phyloP scores from a whole-genome alignment of 2,329 filamentous ascomycete genomes.

The Cladosporium sp. region DNA sequence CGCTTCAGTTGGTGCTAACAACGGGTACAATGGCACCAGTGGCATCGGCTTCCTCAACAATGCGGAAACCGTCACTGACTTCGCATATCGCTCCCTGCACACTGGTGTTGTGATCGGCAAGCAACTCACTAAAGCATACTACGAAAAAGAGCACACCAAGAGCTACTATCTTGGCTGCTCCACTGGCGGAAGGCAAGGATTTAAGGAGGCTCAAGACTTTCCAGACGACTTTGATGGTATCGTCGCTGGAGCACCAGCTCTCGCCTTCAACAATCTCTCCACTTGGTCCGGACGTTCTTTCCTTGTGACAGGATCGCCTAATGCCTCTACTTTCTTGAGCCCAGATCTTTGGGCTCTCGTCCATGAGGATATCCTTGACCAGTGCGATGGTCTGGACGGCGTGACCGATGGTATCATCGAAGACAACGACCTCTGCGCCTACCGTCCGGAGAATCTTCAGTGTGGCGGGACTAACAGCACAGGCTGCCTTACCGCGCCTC shows the following conservation, averaged over 20 bases:
- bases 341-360: conserved; percentile 34
- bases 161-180: conserved; percentile 43
- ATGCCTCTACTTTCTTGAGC: conserved; percentile 34
- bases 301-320: conserved; percentile 31
- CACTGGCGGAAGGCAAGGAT: conserved; percentile 41
- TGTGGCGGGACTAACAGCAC: conserved; percentile 31
- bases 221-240: conserved; percentile 44
- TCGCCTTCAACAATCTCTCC: conserved; percentile 36
- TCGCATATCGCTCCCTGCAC: conserved; percentile 34
- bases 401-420: conserved; percentile 42
- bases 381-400: conserved; percentile 45
- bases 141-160: conserved; percentile 34
- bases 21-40: conserved; percentile 38
- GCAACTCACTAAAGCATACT: conserved; percentile 29
- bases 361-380: conserved; percentile 37
- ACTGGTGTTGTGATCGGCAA: conserved; percentile 28
- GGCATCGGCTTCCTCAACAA: conserved; percentile 44
- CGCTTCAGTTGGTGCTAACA: conserved; percentile 36
- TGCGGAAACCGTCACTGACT: conserved; percentile 42
- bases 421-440: conserved; percentile 38
- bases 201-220: conserved; percentile 39
- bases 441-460: conserved; percentile 33
- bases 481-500: conserved; percentile 37
- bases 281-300: conserved; percentile 39
- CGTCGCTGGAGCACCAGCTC: conserved; percentile 38